These are phyloP conservation scores for Penicillium sp. DNA, from an alignment of 2,329 filamentous ascomycete species.

Conservation along the genomic window DNA sequence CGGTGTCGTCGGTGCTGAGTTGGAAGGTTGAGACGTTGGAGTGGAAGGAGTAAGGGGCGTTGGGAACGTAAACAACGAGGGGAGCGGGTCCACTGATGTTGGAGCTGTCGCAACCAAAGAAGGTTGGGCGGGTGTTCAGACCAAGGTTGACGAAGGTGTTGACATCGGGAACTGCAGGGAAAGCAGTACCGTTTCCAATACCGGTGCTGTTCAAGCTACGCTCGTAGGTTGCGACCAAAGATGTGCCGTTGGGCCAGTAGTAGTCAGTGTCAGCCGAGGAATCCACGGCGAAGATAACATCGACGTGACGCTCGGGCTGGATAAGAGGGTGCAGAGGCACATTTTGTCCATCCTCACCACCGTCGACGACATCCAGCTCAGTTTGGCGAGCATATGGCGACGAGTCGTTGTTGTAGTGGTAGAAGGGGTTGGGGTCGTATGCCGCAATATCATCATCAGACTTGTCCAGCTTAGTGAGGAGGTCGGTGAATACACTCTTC, in stretches of 20 bases:
- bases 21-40: constrained; percentile 82
- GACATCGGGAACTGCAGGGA: constrained; percentile 70
- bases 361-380: constrained; percentile 72
- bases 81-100: constrained; percentile 64
- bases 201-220: constrained; percentile 58
- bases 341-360: constrained; percentile 76
- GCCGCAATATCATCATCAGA: constrained; percentile 71
- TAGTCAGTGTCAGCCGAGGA: constrained; percentile 70
- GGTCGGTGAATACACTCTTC: constrained; percentile 50
- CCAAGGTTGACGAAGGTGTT: constrained; percentile 79
- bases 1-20: constrained; percentile 60
- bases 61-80: constrained; percentile 84
- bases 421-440: constrained; percentile 77
- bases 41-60: constrained; percentile 72
- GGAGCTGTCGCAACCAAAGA: constrained; percentile 73
- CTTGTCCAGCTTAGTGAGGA: constrained; percentile 59
- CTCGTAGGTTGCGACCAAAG: constrained; percentile 72
- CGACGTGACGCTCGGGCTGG: constrained; percentile 69
- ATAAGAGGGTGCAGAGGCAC: constrained; percentile 77
- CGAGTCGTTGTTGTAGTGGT: constrained; percentile 59
- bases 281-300: constrained; percentile 81
- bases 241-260: constrained; percentile 76
- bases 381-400: constrained; percentile 58
- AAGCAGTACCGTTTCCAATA: constrained; percentile 67
- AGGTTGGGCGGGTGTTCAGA: constrained; percentile 71